Percentiles rank a stretch among this genome's conserved stretches.
phyloP scores from a whole-genome alignment of 225 moss, liverwort and hornwort species.

The Bryoerythrophyllum caledonicum region DNA sequence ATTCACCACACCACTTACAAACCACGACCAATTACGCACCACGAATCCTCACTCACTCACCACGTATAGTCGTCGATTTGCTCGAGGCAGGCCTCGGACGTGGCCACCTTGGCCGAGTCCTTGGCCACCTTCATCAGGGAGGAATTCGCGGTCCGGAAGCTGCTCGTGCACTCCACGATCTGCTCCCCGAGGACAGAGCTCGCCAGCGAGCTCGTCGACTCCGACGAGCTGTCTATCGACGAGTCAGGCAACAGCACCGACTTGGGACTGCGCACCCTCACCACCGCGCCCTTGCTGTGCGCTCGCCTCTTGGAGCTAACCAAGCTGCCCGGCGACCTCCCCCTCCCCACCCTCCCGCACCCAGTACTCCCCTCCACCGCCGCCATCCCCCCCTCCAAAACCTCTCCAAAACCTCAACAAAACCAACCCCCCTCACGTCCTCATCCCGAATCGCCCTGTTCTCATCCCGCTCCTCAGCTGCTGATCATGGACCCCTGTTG shows the following conservation, averaged over 20 bases:
- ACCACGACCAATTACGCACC: too few relatives aligned
- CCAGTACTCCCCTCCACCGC: not conserved
- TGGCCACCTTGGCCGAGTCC: not conserved
- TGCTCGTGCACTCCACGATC: conserved; percentile 31
- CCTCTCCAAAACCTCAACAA: not conserved
- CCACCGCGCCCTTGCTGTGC: conserved; percentile 6
- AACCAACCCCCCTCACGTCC: too few relatives aligned
- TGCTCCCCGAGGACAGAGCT: conserved; percentile 32
- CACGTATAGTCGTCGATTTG: conserved; percentile 38
- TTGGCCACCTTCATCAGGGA: conserved; percentile 10
- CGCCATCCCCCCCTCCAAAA: conserved; percentile 10
- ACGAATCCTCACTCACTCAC: conserved; percentile 28
- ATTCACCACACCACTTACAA: not conserved
- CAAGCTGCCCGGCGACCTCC: not conserved
- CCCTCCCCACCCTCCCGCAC: not conserved
- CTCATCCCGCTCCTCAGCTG: too few relatives aligned
- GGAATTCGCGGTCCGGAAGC: conserved; percentile 6
- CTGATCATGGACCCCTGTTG: not conserved
- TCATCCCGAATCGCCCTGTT: too few relatives aligned
- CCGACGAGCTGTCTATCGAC: conserved; percentile 38
- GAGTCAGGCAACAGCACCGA: conserved; percentile 31
- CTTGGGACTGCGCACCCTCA: conserved; percentile 25
- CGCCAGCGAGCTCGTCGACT: conserved; percentile 35
- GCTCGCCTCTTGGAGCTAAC: conserved; percentile 22
- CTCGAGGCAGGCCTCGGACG: conserved; percentile 33